phyloP scores from a whole-genome alignment of 2,329 filamentous ascomycete species.

The Phyllosticta citriasiana region DNA sequence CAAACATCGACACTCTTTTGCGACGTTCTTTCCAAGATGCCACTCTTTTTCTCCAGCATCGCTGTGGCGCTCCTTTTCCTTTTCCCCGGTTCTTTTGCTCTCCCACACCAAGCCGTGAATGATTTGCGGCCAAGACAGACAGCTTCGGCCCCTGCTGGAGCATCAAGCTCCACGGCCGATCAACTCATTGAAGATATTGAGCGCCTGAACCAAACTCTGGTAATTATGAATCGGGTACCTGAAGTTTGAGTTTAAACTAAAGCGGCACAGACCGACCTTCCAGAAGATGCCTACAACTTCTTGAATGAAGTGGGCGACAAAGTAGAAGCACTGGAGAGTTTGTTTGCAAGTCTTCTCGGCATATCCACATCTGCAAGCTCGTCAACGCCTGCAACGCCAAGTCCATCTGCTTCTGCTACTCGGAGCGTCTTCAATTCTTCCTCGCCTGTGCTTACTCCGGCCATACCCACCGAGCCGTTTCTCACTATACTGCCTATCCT shows the following conservation, averaged over 20 bases:
- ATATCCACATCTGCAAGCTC: background rate
- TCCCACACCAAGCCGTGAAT: background rate
- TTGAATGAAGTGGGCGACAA: conserved; percentile 2
- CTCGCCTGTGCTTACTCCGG: background rate
- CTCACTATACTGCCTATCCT: conserved; percentile 6
- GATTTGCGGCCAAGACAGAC: conserved; percentile 4
- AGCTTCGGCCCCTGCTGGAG: background rate
- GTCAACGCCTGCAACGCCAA: background rate
- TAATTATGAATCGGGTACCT: background rate
- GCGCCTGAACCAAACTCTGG: conserved; percentile 1
- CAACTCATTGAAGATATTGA: conserved; percentile 6
- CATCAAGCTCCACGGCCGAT: conserved; percentile 6
- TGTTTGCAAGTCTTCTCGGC: conserved; percentile 3
- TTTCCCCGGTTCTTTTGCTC: background rate
- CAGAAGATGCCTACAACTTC: conserved; percentile 5
- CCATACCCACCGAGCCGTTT: background rate
- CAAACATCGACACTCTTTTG: background rate
- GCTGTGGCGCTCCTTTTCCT: background rate
- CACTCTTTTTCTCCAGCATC: background rate
- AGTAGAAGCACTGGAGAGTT: conserved; percentile 1
- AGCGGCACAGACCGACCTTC: background rate
- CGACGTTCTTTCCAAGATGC: background rate
- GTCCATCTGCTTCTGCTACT: background rate
- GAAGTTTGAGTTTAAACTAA: background rate
- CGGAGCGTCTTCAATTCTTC: background rate